Percentiles rank a stretch among this genome's conserved stretches.
phyloP scores from a whole-genome alignment of 495 filamentous ascomycete genomes.

The Achaetomiella virescens region DNA sequence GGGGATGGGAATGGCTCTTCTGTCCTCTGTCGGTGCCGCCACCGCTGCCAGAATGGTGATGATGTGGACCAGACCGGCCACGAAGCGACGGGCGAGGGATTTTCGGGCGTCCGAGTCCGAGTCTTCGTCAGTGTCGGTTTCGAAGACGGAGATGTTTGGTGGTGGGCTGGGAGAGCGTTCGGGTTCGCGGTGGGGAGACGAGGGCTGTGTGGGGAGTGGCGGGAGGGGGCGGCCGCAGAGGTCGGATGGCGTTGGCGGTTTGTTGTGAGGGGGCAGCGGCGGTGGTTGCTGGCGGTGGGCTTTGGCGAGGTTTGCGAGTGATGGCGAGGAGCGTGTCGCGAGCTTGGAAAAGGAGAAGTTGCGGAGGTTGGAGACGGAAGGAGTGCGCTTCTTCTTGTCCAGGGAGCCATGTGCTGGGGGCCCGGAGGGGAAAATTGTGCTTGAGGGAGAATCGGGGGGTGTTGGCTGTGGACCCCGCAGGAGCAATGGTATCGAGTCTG shows the following conservation, averaged over 20 bases:
- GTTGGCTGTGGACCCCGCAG: neutral
- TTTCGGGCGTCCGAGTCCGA: slow-evolving; percentile 1
- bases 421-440: slow-evolving; percentile 1
- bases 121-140: slow-evolving; percentile 19
- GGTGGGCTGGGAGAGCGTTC: neutral
- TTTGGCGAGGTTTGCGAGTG: slow-evolving; percentile 14
- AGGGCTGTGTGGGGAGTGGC: slow-evolving; percentile 1
- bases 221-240: slow-evolving; percentile 12
- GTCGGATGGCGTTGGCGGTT: neutral
- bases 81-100: slow-evolving; percentile 16
- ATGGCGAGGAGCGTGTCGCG: slow-evolving; percentile 13
- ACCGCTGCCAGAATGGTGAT: neutral
- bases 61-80: slow-evolving; percentile 13
- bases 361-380: slow-evolving; percentile 15
- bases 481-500: slow-evolving; percentile 11
- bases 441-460: neutral
- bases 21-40: neutral
- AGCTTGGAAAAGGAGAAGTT: slow-evolving; percentile 16
- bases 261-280: neutral
- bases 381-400: slow-evolving; percentile 1
- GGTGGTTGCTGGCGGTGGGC: slow-evolving; percentile 2
- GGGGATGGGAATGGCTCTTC: neutral
- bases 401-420: neutral
- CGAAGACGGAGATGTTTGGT: slow-evolving; percentile 22
- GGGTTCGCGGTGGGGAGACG: neutral